Evolutionary conservation across 352 stramenopile species (phyloP), one percentile per base, ranked within the genome.

Genomic region (Pythium vanterpoolii): DNA sequence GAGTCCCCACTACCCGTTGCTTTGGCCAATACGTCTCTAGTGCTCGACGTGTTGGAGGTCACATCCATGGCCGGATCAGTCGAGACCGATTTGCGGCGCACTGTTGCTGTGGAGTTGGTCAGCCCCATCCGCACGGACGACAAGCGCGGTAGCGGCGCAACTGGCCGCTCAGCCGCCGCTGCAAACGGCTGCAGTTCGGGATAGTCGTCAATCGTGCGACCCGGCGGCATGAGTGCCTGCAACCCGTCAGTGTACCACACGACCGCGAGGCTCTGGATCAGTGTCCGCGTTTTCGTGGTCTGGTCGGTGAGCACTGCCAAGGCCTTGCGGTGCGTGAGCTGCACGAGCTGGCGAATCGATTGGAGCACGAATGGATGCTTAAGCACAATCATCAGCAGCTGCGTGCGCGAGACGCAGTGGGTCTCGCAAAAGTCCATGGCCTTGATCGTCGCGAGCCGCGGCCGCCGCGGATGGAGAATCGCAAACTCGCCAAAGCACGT

Each of bases 401-500:
- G 63, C 26, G 73, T 51, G 8, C 81, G 76, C 11, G 83, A 55
- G 23, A 89, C 72, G 30, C 73, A 86, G 56, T 91, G 79, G 0
- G 79, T 89, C 55, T 93, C 84, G 43, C 84, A 91, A 53, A 90
- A 93, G 30, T 90, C 83, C 11, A 93, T 46, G 1, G 81, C 82
- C 47, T 89, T 77, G 39, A 93, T 90, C 11, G 84, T 91, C 26
- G 81, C 84, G 16, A 91, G 67, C 1, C 82, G 72, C 4, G 83
- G 77, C 27, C 85, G 86, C 13, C 57, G 65, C 1, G 80, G 80
- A 57, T 90, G 91, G 43, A 89, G 69, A 38, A 93, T 88, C 18
- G 76, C 85, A 62, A 91, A 90, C 62, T 93, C 84, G 3, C 81
- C 83, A 69, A 93, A 93, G 64, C 77, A 89, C 24, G 83, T 77